A percentile compares a stretch with the other conserved stretches of the same genome.
Conservation (phyloP, 345 rosid species). For the Gossypium mustelinum region DNA sequence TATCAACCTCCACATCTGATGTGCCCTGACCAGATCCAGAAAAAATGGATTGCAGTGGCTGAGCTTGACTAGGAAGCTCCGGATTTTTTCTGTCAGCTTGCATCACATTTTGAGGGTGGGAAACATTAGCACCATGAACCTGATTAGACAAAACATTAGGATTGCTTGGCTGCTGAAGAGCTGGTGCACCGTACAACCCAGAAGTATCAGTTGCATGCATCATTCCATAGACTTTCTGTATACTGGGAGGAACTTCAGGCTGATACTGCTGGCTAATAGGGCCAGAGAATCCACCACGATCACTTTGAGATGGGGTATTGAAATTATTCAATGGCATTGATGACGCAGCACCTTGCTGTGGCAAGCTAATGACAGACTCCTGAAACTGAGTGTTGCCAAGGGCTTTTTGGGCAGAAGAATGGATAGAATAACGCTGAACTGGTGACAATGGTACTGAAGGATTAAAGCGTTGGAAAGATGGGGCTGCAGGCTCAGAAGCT, state of each 20-base stretch:
- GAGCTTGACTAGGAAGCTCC: conserved; percentile 48
- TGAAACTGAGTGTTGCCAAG: conserved; percentile 42
- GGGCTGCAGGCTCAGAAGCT: conserved; percentile 36
- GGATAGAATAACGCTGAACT: conserved; percentile 43
- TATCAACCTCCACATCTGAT: conserved; percentile 65
- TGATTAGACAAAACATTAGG: conserved; percentile 39
- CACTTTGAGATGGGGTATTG: conserved; percentile 45
- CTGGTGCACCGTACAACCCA: conserved; percentile 34
- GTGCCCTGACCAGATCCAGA: conserved; percentile 46
- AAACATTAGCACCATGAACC: conserved; percentile 39
- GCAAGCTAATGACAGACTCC: conserved; percentile 40
- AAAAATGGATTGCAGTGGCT: conserved; percentile 47
- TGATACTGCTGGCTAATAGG: conserved; percentile 58
- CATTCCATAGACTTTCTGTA: conserved; percentile 41
- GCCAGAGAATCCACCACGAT: conserved; percentile 48
- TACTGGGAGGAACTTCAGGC: conserved; percentile 36
- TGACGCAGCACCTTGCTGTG: conserved; percentile 43
- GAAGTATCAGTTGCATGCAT: conserved; percentile 43
- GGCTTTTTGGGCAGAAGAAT: conserved; percentile 42
- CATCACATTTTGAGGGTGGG: conserved; percentile 44
- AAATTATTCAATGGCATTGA: conserved; percentile 36
- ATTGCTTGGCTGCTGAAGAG: conserved; percentile 40
- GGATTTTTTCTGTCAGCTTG: conserved; percentile 37
- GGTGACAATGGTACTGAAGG: conserved; percentile 38
- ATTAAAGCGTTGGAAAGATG: conserved; percentile 47